phyloP scores from a whole-genome alignment of 495 filamentous ascomycete genomes.

The Penicillium verhagenii region DNA sequence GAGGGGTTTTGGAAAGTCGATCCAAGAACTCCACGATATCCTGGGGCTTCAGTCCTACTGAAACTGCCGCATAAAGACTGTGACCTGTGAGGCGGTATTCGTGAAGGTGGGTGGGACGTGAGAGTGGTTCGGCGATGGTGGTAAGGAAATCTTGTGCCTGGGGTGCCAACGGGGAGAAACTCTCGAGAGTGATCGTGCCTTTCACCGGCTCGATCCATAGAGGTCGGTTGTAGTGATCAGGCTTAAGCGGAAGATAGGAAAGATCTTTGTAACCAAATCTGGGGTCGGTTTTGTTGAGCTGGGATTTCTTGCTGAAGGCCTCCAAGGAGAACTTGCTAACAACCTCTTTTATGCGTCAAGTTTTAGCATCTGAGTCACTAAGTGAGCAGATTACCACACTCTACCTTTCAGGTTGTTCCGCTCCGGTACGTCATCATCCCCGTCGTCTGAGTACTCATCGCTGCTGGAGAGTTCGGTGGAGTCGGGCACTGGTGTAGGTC shows the following conservation, averaged over 20 bases:
- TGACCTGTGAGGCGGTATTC: constrained; percentile 91
- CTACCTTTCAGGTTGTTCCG: constrained; percentile 48
- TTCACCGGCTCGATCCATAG: constrained; percentile 87
- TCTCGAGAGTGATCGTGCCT: constrained; percentile 90
- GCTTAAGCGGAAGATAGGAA: constrained; percentile 75
- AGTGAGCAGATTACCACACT: constrained; percentile 48
- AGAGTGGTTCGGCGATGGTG: constrained; percentile 90
- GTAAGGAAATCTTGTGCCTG: constrained; percentile 93
- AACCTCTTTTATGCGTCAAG: constrained; percentile 43
- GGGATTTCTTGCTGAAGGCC: constrained; percentile 41
- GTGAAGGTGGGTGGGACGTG: constrained; percentile 82
- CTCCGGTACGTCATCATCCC: constrained; percentile 52
- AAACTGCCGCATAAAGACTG: constrained; percentile 92
- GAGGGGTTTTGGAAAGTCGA: constrained; percentile 77
- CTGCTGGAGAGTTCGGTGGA: constrained; percentile 65
- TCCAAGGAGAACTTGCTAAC: constrained; percentile 67
- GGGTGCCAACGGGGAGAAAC: constrained; percentile 79
- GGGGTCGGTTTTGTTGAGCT: constrained; percentile 42
- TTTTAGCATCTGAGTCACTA: constrained; percentile 19
- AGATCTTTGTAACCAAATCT: constrained; percentile 74
- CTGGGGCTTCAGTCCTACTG: constrained; percentile 78
- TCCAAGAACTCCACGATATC: constrained; percentile 91
- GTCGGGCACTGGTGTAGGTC: constrained; percentile 66
- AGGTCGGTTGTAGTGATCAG: constrained; percentile 83
- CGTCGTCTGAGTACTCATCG: constrained; percentile 69